A percentile compares a stretch with the other conserved stretches of the same genome.
phyloP scores from a whole-genome alignment of 1,139 yeast species.

The Suhomyces choctaworum region DNA sequence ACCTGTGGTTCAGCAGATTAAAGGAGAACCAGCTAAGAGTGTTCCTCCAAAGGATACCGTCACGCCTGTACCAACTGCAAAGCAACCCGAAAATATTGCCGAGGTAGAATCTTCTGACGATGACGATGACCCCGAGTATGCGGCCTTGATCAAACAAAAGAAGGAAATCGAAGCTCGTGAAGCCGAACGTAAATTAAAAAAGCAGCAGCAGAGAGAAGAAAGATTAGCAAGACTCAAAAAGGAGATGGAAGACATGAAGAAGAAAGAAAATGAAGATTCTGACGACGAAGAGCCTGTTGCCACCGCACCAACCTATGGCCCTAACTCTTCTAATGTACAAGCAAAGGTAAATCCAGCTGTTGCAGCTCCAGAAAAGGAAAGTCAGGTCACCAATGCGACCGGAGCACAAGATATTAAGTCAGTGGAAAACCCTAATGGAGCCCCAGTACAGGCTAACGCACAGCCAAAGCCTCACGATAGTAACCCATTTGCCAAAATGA shows the following conservation, averaged over 20 bases:
- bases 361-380: no score
- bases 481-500: slow-evolving; percentile 41
- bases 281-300: slow-evolving; percentile 38
- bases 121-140: slow-evolving; percentile 50
- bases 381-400: no score
- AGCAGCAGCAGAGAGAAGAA: slow-evolving; percentile 55
- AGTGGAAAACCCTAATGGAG: no score
- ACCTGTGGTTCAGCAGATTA: slow-evolving; percentile 2
- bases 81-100: slow-evolving; percentile 3
- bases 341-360: background rate
- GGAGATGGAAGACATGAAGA: slow-evolving; percentile 62
- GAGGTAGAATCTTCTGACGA: slow-evolving; percentile 25
- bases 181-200: slow-evolving; percentile 47
- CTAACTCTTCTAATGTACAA: slow-evolving; percentile 15
- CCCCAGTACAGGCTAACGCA: no score
- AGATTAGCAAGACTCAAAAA: slow-evolving; percentile 58
- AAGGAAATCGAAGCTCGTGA: slow-evolving; percentile 51
- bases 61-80: background rate
- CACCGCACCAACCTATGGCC: slow-evolving; percentile 33
- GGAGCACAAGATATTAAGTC: no score
- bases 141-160: slow-evolving; percentile 47
- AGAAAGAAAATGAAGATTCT: slow-evolving; percentile 33
- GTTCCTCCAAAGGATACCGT: background rate
- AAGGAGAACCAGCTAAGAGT: background rate
- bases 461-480: slow-evolving; percentile 27